A percentile compares a stretch with the other conserved stretches of the same genome.
Evolutionary conservation across 1,284 basidiomycete genomes (phyloP).

Genomic region (Apiotrichum gamsii): DNA sequence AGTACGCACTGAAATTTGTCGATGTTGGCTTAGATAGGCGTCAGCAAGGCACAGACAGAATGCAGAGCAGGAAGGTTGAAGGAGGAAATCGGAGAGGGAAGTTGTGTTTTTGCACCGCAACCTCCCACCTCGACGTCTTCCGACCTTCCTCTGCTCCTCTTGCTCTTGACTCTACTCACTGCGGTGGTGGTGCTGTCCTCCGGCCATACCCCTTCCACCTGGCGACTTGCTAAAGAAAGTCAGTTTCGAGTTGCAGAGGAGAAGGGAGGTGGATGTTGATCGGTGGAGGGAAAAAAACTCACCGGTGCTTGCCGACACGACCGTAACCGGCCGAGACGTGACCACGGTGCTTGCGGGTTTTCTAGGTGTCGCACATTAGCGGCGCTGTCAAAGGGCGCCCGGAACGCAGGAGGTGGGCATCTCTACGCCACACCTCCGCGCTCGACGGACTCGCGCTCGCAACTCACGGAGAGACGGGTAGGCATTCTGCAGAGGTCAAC

Average conservation of each 20-base stretch:
- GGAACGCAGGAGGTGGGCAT: not conserved
- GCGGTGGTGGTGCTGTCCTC: constrained; percentile 99
- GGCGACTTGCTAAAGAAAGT: constrained; percentile 72
- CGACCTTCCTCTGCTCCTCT: too few species aligned
- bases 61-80: too few species aligned
- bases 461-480: constrained; percentile 64
- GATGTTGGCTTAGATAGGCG: too few species aligned
- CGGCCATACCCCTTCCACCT: constrained; percentile 99
- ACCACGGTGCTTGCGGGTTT: constrained; percentile 97
- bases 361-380: constrained; percentile 36
- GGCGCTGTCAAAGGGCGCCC: not conserved
- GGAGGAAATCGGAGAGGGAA: too few species aligned
- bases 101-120: too few species aligned
- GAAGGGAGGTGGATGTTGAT: too few species aligned
- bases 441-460: not conserved
- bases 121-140: too few species aligned
- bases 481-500: constrained; percentile 74
- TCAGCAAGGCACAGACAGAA: too few species aligned
- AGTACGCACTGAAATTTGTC: constrained; percentile 42
- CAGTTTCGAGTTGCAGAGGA: not conserved
- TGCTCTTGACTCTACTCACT: too few species aligned
- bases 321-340: constrained; percentile 99
- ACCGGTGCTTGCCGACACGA: constrained; percentile 85
- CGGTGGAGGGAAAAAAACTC: too few species aligned
- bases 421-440: too few species aligned